Percentiles rank a stretch among this genome's conserved stretches.
Evolutionary conservation across 495 filamentous ascomycete species (phyloP).

Genomic region (Penicillium pulvis): DNA sequence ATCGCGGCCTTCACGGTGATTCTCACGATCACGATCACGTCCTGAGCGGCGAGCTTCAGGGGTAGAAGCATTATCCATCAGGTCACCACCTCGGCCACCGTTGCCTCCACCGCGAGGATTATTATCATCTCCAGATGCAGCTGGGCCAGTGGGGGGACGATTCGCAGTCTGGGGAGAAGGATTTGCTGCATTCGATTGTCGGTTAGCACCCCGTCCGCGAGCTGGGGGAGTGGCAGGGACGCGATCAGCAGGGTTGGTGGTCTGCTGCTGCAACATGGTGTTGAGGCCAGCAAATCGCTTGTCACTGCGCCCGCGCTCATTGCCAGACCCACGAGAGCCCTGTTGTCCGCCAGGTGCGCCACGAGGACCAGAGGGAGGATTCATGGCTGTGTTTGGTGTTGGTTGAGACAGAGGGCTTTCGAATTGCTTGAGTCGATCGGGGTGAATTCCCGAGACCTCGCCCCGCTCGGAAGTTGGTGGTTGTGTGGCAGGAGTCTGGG

Average conservation of each 20-base stretch:
- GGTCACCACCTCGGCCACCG: slow-evolving; percentile 34
- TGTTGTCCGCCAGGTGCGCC: slow-evolving; percentile 17
- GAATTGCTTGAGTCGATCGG: slow-evolving; percentile 47
- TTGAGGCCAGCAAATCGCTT: slow-evolving; percentile 49
- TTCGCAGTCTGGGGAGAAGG: slow-evolving; percentile 32
- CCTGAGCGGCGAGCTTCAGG: slow-evolving; percentile 32
- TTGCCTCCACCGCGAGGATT: slow-evolving; percentile 21
- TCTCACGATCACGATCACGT: slow-evolving; percentile 32
- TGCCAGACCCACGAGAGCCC: slow-evolving; percentile 36
- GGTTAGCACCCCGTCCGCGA: slow-evolving; percentile 41
- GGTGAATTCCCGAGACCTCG: slow-evolving; percentile 48
- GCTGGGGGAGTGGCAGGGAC: slow-evolving; percentile 33
- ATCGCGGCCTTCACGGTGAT: slow-evolving; percentile 25
- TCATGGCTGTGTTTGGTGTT: slow-evolving; percentile 22
- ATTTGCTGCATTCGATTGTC: slow-evolving; percentile 33
- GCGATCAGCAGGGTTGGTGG: slow-evolving; percentile 37
- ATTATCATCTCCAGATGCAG: slow-evolving; percentile 26
- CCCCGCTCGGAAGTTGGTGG: slow-evolving; percentile 29
- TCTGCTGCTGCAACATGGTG: slow-evolving; percentile 46
- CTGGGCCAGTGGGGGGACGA: slow-evolving; percentile 32
- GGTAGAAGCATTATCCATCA: slow-evolving; percentile 35
- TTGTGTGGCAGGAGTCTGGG: slow-evolving; percentile 27
- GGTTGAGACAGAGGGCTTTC: neutral
- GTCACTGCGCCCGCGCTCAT: slow-evolving; percentile 44
- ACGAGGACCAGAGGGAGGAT: slow-evolving; percentile 45